Percentiles rank a stretch among this genome's conserved stretches.
phyloP scores from a whole-genome alignment of 2,329 filamentous ascomycete genomes.

The Trematosphaeria pertusa region DNA sequence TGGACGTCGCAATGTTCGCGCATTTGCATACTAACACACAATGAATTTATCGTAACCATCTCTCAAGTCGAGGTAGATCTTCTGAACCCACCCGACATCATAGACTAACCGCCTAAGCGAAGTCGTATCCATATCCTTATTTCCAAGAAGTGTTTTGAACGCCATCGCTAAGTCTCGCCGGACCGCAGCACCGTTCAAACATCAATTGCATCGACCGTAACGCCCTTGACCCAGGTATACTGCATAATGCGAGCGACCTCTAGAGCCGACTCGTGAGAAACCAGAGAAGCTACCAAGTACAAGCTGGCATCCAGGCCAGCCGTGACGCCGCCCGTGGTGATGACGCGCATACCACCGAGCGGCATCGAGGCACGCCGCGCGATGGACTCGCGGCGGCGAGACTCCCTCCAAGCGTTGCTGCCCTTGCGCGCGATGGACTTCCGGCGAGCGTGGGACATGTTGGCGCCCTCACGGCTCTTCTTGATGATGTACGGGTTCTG shows the following conservation, averaged over 20 bases:
- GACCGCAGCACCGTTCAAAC: slow-evolving; percentile 61
- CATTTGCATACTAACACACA: slow-evolving; percentile 14
- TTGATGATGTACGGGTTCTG: slow-evolving; percentile 83
- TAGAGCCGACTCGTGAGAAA: slow-evolving; percentile 76
- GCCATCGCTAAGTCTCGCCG: slow-evolving; percentile 30
- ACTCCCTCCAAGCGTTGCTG: slow-evolving; percentile 80
- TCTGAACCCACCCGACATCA: slow-evolving; percentile 31
- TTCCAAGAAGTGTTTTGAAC: too few species aligned
- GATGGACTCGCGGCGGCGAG: slow-evolving; percentile 81
- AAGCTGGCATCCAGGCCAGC: slow-evolving; percentile 83
- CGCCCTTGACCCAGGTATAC: slow-evolving; percentile 85
- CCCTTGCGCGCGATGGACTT: slow-evolving; percentile 71
- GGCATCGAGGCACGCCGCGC: slow-evolving; percentile 78
- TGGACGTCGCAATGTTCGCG: too few species aligned
- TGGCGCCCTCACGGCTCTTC: slow-evolving; percentile 60
- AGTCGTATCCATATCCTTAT: too few species aligned
- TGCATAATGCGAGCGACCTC: slow-evolving; percentile 79
- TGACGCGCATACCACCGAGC: slow-evolving; percentile 71
- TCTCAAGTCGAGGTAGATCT: slow-evolving; percentile 37
- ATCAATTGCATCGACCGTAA: slow-evolving; percentile 84
- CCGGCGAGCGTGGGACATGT: slow-evolving; percentile 46
- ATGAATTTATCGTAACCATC: slow-evolving; percentile 35
- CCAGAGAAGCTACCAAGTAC: slow-evolving; percentile 84
- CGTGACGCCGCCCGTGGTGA: slow-evolving; percentile 80
- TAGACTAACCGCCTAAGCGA: slow-evolving; percentile 2